phyloP scores from a whole-genome alignment of 208 protist genomes.

The Trypanosoma rangeli region DNA sequence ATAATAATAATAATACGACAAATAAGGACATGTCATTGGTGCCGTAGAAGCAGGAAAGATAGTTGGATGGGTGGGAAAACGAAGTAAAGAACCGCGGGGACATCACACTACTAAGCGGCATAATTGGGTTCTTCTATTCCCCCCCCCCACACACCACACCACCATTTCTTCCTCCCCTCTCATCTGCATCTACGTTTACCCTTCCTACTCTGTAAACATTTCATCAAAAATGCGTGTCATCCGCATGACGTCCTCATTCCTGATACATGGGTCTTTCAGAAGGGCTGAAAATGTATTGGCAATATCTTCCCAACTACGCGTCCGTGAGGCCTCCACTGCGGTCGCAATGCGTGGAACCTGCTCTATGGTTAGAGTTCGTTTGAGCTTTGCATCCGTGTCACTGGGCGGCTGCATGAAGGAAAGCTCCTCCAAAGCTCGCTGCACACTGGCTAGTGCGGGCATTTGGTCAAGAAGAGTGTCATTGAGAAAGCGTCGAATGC shows the following conservation, averaged over 20 bases:
- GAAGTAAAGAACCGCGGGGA: too few relatives aligned
- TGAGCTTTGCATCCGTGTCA: constrained; percentile 89
- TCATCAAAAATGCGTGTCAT: constrained; percentile 76
- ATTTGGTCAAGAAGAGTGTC: constrained; percentile 91
- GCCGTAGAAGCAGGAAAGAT: background rate
- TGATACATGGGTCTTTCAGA: constrained; percentile 47
- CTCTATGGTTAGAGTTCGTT: constrained; percentile 82
- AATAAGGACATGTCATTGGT: too few relatives aligned
- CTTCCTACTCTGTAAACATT: constrained; percentile 53
- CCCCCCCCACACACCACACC: background rate
- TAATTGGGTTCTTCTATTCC: background rate
- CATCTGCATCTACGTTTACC: background rate
- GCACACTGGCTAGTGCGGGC: constrained; percentile 75
- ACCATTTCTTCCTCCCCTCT: background rate
- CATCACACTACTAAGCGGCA: background rate
- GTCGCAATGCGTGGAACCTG: constrained; percentile 83
- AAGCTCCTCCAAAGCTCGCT: constrained; percentile 89
- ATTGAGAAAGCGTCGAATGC: constrained; percentile 71
- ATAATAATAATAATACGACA: too few relatives aligned
- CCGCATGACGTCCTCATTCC: constrained; percentile 65
- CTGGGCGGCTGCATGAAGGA: constrained; percentile 86
- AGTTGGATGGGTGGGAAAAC: background rate
- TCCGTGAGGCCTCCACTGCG: constrained; percentile 36
- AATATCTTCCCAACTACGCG: constrained; percentile 18
- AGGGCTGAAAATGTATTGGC: constrained; percentile 15